These are phyloP conservation scores for Cryptococcus maquisensis DNA, from an alignment of 1,284 basidiomycete genomes.

Conservation along the genomic window DNA sequence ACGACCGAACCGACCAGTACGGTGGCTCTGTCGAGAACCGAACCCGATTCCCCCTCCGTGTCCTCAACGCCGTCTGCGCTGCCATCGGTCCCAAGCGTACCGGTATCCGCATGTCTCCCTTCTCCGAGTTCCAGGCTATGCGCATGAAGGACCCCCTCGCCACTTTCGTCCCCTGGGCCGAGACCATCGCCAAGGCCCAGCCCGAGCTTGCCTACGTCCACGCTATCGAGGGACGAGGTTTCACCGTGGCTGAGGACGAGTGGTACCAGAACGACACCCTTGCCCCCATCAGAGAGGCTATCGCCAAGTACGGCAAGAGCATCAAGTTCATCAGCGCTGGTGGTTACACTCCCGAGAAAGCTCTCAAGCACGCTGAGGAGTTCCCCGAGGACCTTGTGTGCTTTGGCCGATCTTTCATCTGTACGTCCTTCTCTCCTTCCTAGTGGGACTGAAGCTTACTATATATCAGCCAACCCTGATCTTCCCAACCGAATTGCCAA, in stretches of 20 bases:
- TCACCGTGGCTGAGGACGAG: slow-evolving; percentile 17
- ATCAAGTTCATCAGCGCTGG: slow-evolving; percentile 54
- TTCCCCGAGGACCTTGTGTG: slow-evolving; percentile 49
- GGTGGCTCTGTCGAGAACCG: slow-evolving; percentile 60
- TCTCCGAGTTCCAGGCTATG: slow-evolving; percentile 50
- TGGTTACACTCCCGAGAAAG: slow-evolving; percentile 45
- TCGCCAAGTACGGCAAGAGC: slow-evolving; percentile 16
- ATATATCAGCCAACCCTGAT: slow-evolving; percentile 52
- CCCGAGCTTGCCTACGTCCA: slow-evolving; percentile 60
- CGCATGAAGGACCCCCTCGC: slow-evolving; percentile 5
- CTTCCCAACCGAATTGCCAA: slow-evolving; percentile 52
- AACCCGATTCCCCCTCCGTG: slow-evolving; percentile 54
- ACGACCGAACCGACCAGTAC: slow-evolving; percentile 59
- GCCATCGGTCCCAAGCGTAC: slow-evolving; percentile 55
- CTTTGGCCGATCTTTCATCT: slow-evolving; percentile 55
- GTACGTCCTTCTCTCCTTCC: slow-evolving; percentile 2
- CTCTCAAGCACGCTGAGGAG: slow-evolving; percentile 30
- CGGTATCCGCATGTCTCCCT: slow-evolving; percentile 58
- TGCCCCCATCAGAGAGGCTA: slow-evolving; percentile 19
- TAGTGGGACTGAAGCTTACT: background rate
- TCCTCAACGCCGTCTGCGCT: slow-evolving; percentile 52
- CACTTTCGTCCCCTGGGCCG: slow-evolving; percentile 17
- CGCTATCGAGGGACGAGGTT: slow-evolving; percentile 52
- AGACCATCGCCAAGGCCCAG: slow-evolving; percentile 43
- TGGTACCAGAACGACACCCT: slow-evolving; percentile 17